Conservation (phyloP, 441 rosid species). For the Jatropha podagrica region DNA sequence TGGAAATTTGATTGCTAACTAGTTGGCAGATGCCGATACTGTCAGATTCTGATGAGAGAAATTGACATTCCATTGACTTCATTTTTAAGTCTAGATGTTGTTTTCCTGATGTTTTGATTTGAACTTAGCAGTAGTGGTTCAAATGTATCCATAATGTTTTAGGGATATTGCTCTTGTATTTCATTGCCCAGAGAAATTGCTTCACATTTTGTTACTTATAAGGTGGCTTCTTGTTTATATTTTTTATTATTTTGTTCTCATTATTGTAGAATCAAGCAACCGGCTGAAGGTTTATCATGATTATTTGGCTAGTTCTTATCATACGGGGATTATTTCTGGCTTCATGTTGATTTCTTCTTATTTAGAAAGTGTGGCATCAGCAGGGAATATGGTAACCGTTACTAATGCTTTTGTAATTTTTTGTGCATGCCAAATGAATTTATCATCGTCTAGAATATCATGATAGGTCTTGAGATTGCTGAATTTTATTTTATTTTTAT, state of each 20-base stretch:
- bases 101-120: not conserved
- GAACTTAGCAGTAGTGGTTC: not conserved
- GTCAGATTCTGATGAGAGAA: not conserved
- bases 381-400: conserved; percentile 51
- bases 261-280: conserved; percentile 42
- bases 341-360: conserved; percentile 67
- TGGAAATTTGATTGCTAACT: not conserved
- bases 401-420: not conserved
- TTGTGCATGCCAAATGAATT: not conserved
- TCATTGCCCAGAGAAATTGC: conserved; percentile 5
- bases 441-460: not conserved
- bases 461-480: conserved; percentile 4
- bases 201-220: not conserved
- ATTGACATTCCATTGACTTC: not conserved
- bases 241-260: conserved; percentile 13
- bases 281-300: conserved; percentile 64
- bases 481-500: conserved; percentile 11
- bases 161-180: conserved; percentile 13
- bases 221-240: conserved; percentile 6
- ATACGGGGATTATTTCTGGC: conserved; percentile 82
- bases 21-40: not conserved
- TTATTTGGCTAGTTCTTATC: conserved; percentile 88
- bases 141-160: not conserved
- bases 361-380: conserved; percentile 59
- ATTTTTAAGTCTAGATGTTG: not conserved